phyloP scores from a whole-genome alignment of 352 stramenopile genomes.

The Phytophthora rubi region DNA sequence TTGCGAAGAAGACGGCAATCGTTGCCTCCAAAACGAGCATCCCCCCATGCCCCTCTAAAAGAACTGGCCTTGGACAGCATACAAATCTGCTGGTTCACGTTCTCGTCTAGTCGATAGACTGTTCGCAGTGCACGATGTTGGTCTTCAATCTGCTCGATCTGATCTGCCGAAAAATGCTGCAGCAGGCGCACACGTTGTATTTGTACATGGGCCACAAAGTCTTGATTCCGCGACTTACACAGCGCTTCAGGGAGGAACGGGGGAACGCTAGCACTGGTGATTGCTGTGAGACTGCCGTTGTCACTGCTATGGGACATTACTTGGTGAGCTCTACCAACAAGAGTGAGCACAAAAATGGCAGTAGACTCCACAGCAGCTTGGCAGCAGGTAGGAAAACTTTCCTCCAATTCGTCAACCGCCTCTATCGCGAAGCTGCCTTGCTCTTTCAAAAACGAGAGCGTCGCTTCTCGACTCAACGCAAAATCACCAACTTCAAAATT shows the following conservation, averaged over 20 bases:
- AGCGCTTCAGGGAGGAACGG: slow-evolving; percentile 30
- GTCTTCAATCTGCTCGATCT: slow-evolving; percentile 40
- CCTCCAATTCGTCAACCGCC: slow-evolving; percentile 25
- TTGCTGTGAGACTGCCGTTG: slow-evolving; percentile 4
- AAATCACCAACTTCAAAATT: slow-evolving; percentile 28
- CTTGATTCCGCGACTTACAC: slow-evolving; percentile 36
- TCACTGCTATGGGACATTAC: slow-evolving; percentile 17
- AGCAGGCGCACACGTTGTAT: slow-evolving; percentile 31
- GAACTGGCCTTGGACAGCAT: slow-evolving; percentile 15
- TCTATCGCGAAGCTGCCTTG: slow-evolving; percentile 39
- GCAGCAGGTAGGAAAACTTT: slow-evolving; percentile 19
- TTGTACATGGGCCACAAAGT: slow-evolving; percentile 35
- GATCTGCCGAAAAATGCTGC: slow-evolving; percentile 29
- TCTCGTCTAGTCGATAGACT: slow-evolving; percentile 36
- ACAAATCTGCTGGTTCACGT: slow-evolving; percentile 32
- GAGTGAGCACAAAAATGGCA: slow-evolving; percentile 28
- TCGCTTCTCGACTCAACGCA: slow-evolving; percentile 23
- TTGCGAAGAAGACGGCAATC: slow-evolving; percentile 35
- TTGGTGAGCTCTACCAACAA: slow-evolving; percentile 28
- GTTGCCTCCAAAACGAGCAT: slow-evolving; percentile 29
- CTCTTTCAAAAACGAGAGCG: slow-evolving; percentile 37
- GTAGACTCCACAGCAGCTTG: slow-evolving; percentile 33
- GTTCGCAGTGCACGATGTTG: slow-evolving; percentile 35
- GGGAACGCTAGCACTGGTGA: slow-evolving; percentile 6
- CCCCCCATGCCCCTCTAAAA: slow-evolving; percentile 32